Evolutionary conservation across 345 rosid species (phyloP).

Genomic region (Draba incana): DNA sequence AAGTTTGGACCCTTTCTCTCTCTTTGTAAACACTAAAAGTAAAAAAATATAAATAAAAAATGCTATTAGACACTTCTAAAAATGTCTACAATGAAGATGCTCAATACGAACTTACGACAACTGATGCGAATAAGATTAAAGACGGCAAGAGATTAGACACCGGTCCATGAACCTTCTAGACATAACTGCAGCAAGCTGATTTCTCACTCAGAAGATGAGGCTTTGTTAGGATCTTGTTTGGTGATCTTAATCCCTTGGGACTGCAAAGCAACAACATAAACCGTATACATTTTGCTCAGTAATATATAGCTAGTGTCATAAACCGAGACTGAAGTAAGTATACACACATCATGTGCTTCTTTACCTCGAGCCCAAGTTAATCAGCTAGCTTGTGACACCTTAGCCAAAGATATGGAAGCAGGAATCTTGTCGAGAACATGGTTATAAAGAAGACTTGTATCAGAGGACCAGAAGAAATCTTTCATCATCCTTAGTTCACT

Average conservation of each 20-base stretch:
- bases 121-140: not conserved
- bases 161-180: slow-evolving; percentile 21
- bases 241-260: slow-evolving; percentile 70
- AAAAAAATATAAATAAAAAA: no score
- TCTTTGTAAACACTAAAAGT: no score
- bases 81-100: no score
- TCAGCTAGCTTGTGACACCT: no score
- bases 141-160: slow-evolving; percentile 19
- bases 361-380: slow-evolving; percentile 41
- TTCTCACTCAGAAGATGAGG: slow-evolving; percentile 47
- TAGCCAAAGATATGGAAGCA: no score
- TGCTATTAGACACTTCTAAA: no score
- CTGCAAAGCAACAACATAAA: slow-evolving; percentile 36
- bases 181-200: slow-evolving; percentile 60
- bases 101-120: slow-evolving; percentile 22
- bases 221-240: slow-evolving; percentile 51
- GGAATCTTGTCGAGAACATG: no score
- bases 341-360: slow-evolving; percentile 1
- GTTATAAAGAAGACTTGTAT: no score
- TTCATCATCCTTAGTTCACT: no score
- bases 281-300: not conserved
- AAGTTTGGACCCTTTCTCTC: no score
- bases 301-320: slow-evolving; percentile 15
- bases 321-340: not conserved
- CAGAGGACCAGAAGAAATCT: no score